Base-by-base conservation (phyloP, 108 stramenopile species). In the Chaetoceros tenuissimus region DNA sequence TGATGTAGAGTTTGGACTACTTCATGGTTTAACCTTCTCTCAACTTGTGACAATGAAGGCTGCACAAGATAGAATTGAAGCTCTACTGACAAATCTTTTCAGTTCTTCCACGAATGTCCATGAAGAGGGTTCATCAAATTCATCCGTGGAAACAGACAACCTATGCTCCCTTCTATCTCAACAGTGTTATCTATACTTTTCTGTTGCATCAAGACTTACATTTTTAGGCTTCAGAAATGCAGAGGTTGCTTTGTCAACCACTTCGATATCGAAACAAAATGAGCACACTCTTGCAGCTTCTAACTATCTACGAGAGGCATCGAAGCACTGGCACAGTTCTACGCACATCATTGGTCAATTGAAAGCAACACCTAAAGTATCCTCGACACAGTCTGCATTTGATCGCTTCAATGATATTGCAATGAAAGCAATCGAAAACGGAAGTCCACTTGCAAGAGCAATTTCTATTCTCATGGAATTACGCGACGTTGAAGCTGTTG, bases 171-270 rank as follows among this genome's bases (percentile, higher is more conserved):
- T 64, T 24, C 74, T 94, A 16, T 76, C 85, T 24, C 31, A 61
- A 3, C 77, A 89, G 31, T 89, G 89, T 55, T 94, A 87, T 61
- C 84, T 87, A n/a, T 94, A 74, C 67, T 94, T 94, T 62, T 86
- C 88, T 23, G 62, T 81, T 24, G 87, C 80, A 1, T 79, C 85
- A 18, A 66, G 85, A 18, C 81, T 82, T 47, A 79, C 88, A 7
- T 94, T 85, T 59, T 50, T 77, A 26, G 94, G 94, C 19, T 89
- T 94, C 62, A 68, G 80, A 53, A 53, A 62, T 30, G 89, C 86
- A 18, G 58, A 74, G 24, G 79, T 78, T 50, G 92, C 88, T 7
- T 59, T 78, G 8, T 48, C 73, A 7, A 48, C 62, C 18, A 71
- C 75, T 40, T 20, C 43, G 7, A 58, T 59, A 2, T 70, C 74